Evolutionary conservation across 75 land plant genomes (phyloP).

Genomic region (Sequoia sempervirens): DNA sequence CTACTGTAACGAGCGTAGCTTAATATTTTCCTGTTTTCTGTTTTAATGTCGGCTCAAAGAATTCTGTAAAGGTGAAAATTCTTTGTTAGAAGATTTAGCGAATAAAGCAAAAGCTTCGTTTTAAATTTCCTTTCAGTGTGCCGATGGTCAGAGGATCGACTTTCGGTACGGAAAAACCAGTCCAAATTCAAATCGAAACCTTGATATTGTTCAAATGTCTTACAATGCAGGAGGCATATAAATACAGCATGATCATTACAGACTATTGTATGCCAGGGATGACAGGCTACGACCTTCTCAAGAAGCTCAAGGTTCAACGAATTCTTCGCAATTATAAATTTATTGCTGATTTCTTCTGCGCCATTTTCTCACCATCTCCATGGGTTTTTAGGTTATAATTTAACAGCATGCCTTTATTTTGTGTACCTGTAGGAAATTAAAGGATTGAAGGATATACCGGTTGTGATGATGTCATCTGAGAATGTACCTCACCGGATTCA

Average conservation of each 20-base stretch:
- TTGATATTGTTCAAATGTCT: neutral
- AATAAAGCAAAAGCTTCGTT: neutral
- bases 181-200: too few species aligned
- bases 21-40: too few species aligned
- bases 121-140: neutral
- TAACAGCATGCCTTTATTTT: neutral
- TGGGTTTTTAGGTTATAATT: too few species aligned
- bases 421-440: conserved; percentile 29
- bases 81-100: too few species aligned
- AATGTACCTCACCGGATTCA: conserved; percentile 52
- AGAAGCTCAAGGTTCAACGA: conserved; percentile 52
- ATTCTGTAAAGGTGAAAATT: too few species aligned
- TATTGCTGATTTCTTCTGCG: neutral
- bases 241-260: conserved; percentile 73
- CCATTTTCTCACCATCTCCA: neutral
- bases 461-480: conserved; percentile 82
- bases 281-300: conserved; percentile 86
- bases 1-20: too few species aligned
- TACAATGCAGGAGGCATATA: conserved; percentile 26
- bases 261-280: conserved; percentile 91
- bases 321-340: neutral
- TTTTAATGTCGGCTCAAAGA: too few species aligned
- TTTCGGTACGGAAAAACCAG: too few species aligned
- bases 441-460: conserved; percentile 58
- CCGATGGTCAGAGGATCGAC: neutral